Base-by-base conservation (phyloP, 2,329 filamentous ascomycete genomes). In the Aureobasidium vineae region DNA sequence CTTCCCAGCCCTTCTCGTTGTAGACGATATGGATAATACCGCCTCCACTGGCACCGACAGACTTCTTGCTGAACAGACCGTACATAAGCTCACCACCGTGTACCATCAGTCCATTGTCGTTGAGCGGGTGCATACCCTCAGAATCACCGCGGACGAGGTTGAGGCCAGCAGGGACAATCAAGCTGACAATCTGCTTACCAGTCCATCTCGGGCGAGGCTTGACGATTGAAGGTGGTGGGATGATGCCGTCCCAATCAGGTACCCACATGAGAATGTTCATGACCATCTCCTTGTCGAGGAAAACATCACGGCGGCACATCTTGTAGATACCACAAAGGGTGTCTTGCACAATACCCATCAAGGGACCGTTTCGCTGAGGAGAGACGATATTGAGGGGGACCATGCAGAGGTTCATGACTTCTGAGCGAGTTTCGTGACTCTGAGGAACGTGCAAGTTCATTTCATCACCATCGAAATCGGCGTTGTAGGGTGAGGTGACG, bases 381-480 rank as follows among this genome's bases (percentile, higher is more conserved):
- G 96, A 99, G 11, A 99, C 96, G 74, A 99, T 98, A 78, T 99
- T 97, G 72, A 95, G 86, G 0, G 95, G 95, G n/a, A 99, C 95
- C 85, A 98, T 90, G 77, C 94, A 98, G 16, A 99, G 86, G 76
- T 98, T 90, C 77, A 88, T 91, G 72, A 99, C 87, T 78, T 99
- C 95, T 53, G 96, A 92, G 68, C 95, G 90, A 40, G 96, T 96
- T 79, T 99, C 96, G 75, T 99, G 93, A 43, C 91, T 95, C 75
- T 99, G 95, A 4, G 95, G 96, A 63, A 99, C 96, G 85, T 99
- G 95, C 81, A 99, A 87, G 77, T 99, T 99, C 95, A 99, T 99
- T 80, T 99, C 95, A 77, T 99, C 95, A 80, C 95, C 95, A 75
- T 99, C 95, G 80, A 99, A 99, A 90, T 99, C 95, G 73, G 95